phyloP scores from a whole-genome alignment of 73 alveolate species.

The Paramecium bursaria region DNA sequence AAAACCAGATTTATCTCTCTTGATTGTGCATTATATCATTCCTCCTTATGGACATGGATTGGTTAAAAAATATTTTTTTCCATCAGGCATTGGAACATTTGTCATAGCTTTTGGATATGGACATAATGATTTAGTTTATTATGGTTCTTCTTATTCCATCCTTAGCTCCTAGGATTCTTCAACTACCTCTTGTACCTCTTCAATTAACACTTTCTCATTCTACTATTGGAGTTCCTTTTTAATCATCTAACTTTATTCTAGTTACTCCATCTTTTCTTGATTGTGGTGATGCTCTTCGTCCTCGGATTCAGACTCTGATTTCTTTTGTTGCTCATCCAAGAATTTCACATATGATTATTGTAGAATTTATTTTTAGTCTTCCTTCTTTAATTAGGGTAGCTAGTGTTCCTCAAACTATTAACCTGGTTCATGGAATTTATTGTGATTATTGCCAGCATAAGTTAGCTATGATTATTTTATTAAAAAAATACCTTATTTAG shows the following conservation, averaged over 20 bases:
- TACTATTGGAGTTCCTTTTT: constrained; percentile 24
- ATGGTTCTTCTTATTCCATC: background rate
- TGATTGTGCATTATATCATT: constrained; percentile 80
- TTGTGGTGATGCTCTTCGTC: background rate
- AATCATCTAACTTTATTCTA: background rate
- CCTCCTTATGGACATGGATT: constrained; percentile 73
- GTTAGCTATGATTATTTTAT: no score
- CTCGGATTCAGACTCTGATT: background rate
- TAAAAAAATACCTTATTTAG: no score
- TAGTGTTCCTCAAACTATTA: background rate
- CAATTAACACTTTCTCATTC: constrained; percentile 23
- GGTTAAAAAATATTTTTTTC: constrained; percentile 68
- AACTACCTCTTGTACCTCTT: background rate
- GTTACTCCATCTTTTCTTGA: background rate
- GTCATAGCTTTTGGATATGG: constrained; percentile 45
- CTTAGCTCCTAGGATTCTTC: background rate
- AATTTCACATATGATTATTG: background rate
- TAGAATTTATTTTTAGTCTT: background rate
- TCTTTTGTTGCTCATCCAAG: background rate
- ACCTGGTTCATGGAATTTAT: constrained; percentile 44
- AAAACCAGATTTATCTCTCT: constrained; percentile 84
- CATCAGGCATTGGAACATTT: constrained; percentile 23
- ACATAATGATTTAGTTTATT: constrained; percentile 49
- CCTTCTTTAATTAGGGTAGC: background rate
- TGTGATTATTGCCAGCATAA: constrained; percentile 54